Conservation (phyloP, 2,329 filamentous ascomycete species). For the Camillea tinctor region DNA sequence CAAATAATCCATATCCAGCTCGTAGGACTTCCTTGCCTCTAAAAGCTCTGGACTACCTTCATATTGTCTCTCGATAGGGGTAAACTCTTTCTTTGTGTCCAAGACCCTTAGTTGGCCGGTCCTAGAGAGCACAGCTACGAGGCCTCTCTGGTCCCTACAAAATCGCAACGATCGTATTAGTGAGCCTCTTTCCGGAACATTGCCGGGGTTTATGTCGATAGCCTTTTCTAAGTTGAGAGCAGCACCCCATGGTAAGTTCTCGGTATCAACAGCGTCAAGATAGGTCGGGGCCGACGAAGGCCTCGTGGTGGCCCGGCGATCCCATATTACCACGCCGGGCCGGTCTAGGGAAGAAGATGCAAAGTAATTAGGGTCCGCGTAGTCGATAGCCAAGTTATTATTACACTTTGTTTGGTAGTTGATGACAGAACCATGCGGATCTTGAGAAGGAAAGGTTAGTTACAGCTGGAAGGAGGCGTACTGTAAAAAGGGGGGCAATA, state of each 20-base stretch:
- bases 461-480: background rate
- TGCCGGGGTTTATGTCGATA: conserved; percentile 54
- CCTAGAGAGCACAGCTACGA: conserved; percentile 60
- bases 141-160: conserved; percentile 60
- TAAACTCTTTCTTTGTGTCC: conserved; percentile 55
- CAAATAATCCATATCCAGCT: conserved; percentile 59
- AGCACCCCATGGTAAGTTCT: conserved; percentile 62
- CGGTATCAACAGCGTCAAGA: conserved; percentile 56
- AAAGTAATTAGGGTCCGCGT: conserved; percentile 79
- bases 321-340: conserved; percentile 75
- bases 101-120: conserved; percentile 63
- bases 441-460: conserved; percentile 30
- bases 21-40: conserved; percentile 58
- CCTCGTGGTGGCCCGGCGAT: conserved; percentile 62
- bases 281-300: conserved; percentile 54
- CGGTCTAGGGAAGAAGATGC: conserved; percentile 75
- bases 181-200: conserved; percentile 55
- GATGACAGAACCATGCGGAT: conserved; percentile 51
- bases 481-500: conserved; percentile 12
- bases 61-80: conserved; percentile 38
- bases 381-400: conserved; percentile 75
- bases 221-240: conserved; percentile 57
- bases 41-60: conserved; percentile 58
- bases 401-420: conserved; percentile 67
- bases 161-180: conserved; percentile 63